Evolutionary conservation across 169 alveolate species (phyloP), one percentile per base, ranked within the genome.

Genomic region (Plasmodium yoelii): DNA sequence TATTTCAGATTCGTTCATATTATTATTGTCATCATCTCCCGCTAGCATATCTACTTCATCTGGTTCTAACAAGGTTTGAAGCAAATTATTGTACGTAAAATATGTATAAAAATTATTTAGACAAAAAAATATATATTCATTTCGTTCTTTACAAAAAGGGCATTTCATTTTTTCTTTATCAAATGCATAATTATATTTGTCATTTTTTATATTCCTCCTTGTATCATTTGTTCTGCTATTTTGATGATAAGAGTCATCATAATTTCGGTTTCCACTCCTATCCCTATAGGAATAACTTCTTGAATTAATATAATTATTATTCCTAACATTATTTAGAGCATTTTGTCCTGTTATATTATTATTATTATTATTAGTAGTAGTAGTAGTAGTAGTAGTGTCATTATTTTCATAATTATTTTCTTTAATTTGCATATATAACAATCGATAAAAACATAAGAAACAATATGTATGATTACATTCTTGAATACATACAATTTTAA

Each of bases 381-480:
- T 12, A 34, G 5, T 64, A 5, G 4, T 46, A 15, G 22, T 56
- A 22, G 34, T 12, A 34, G 5, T 73, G 2, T 73, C 10, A 42
- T 64, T 68, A 65, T 77, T 68, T 18, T 69, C 56, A 55, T n/a
- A 64, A 18, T 70, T 60, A 34, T 63, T 71, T 63, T 86, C 91
- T 47, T 86, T 86, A 9, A 69, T 86, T 60, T 71, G 70, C 91
- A 86, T 86, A 60, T 86, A 57, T 22, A 86, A 46, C 18, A 86
- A 55, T 12, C 91, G 91, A 60, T 86, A 71, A 44, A 86, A 86
- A n/a, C 91, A 86, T 24, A 86, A 55, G 28, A 86, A 86, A 64
- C 91, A 86, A 59, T 57, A 86, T 2, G 87, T 86, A 46, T 86
- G 91, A 53, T 86, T 86, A 72, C 91, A 86, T 69, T 86, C 91